These are phyloP conservation scores for Tylopilus sp. DNA, from an alignment of 768 basidiomycete genomes.

Conservation along the genomic window DNA sequence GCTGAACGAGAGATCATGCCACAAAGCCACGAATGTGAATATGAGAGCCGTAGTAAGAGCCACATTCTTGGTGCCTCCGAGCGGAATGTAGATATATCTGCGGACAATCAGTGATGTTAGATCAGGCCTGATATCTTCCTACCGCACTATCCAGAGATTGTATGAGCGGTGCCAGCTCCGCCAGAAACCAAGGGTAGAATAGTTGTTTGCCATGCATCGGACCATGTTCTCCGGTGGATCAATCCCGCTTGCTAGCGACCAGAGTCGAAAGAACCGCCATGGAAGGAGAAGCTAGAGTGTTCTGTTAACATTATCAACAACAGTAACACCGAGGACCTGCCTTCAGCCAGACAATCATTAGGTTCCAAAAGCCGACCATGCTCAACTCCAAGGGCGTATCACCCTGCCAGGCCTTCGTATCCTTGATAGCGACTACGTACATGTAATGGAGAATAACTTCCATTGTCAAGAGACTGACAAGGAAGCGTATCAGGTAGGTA, in stretches of 20 bases:
- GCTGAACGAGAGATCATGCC: slow-evolving; percentile 90
- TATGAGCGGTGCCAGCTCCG: slow-evolving; percentile 94
- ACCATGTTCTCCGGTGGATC: slow-evolving; percentile 99
- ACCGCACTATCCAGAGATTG: slow-evolving; percentile 94
- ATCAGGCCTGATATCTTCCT: slow-evolving; percentile 12
- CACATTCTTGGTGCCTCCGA: slow-evolving; percentile 66
- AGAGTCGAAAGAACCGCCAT: slow-evolving; percentile 96
- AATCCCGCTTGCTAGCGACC: slow-evolving; percentile 84
- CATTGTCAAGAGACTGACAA: slow-evolving; percentile 74
- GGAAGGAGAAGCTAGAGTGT: slow-evolving; percentile 74
- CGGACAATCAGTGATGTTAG: background rate
- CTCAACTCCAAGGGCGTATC: slow-evolving; percentile 75
- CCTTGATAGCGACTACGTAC: slow-evolving; percentile 97
- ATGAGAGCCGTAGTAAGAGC: slow-evolving; percentile 69
- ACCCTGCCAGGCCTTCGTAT: slow-evolving; percentile 76
- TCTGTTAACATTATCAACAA: background rate
- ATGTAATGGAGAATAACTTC: slow-evolving; percentile 90
- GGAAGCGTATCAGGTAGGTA: slow-evolving; percentile 68
- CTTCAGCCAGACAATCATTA: slow-evolving; percentile 96
- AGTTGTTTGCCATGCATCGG: slow-evolving; percentile 97
- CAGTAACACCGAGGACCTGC: slow-evolving; percentile 37
- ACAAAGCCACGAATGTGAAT: slow-evolving; percentile 95
- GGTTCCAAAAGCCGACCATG: slow-evolving; percentile 97
- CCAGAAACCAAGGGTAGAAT: slow-evolving; percentile 93
- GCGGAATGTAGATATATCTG: slow-evolving; percentile 92